Base-by-base conservation (phyloP, 179 eudicot species). In the Silene noctiflora region DNA sequence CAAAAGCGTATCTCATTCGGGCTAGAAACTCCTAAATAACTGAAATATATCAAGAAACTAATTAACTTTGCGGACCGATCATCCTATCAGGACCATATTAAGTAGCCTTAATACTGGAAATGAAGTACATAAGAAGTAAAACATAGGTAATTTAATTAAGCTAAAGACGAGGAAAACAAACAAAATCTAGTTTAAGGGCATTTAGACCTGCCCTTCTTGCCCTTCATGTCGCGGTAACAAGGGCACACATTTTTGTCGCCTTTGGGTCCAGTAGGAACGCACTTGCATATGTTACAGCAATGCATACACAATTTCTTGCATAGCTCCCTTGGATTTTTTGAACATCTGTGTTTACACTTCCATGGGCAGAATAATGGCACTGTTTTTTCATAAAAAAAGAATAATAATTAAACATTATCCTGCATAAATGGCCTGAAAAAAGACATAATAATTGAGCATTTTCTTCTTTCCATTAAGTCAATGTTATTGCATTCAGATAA, bases 281-380 rank as follows among this genome's bases (percentile, higher is more conserved):
- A 78, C 39, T 55, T 72, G 59, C 81, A 78, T 10, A 19, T 55
- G 46, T 20, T 21, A 11, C 81, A 78, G 63, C 81, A 78, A 27
- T 11, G 31, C 72, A 78, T 65, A 27, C 81, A 78, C 63, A 72
- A 24, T 19, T 53, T 72, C 76, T 72, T 78, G 72, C 81, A 78
- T 3, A 78, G 39, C 1, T 65, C 72, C 46, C 76, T 78, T 19
- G 76, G 76, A 51, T 78, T 78, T 27, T 56, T 72, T 9, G 76
- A 33, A 35, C 81, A 78, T 42, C 81, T 78, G 10, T 51, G 56
- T 1, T 1, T 1, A 27, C 81, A 78, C 59, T 78, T 78, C 27
- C 44, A 21, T 6, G 72, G 66, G 62, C 81, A 78, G 44, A 72
- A 78, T 51, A 8, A 11, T 16, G 81, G 81, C 72, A 65, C 81